Evolutionary conservation across 2,329 filamentous ascomycete genomes (phyloP), one percentile per base, ranked within the genome.

Genomic region (Mycocentrospora acerina): DNA sequence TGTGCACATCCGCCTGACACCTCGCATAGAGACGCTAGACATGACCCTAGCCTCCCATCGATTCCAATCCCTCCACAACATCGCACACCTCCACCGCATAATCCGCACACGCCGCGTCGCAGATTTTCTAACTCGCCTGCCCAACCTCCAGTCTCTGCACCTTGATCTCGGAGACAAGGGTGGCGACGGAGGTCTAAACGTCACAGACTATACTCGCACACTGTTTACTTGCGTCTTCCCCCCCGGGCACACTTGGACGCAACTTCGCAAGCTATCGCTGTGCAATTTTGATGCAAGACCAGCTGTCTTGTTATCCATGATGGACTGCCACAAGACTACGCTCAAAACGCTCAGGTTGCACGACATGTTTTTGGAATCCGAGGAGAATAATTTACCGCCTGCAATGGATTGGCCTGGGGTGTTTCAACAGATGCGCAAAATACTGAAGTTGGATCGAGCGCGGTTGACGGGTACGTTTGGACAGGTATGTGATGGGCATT

Each of bases 321-420:
- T 51, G 3, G 8, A 10, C 10, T 28, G 39, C 22, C 44, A 53
- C 11, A 28, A 29, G 7, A 38, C 38, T 3, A 53, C 44, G 2
- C 31, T 53, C 12, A 44, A 27, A 6, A 35, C 45, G 12, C 24
- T 55, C 31, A 40, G 35, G 25, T 37, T 53, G 4, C 27, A 43
- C 10, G 29, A 32, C 9, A 36, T 44, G n/a, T 14, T n/a, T 14
- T n/a, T 37, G 24, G 5, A 4, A 4, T 9, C 22, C 8, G 14
- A 24, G 2, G 14, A 14, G 4, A n/a, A 8, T 13, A 27, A 17
- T n/a, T 0, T 4, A 22, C 19, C 5, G 19, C 19, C 19, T 5
- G 9, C 5, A 6, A 22, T 22, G 19, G 19, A 22, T 6, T 22
- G 19, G 19, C 5, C 9, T 9, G 19, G 9, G 9, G 5, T 22